Base-by-base conservation (phyloP, 495 filamentous ascomycete genomes). In the Schizothecium vesticola region DNA sequence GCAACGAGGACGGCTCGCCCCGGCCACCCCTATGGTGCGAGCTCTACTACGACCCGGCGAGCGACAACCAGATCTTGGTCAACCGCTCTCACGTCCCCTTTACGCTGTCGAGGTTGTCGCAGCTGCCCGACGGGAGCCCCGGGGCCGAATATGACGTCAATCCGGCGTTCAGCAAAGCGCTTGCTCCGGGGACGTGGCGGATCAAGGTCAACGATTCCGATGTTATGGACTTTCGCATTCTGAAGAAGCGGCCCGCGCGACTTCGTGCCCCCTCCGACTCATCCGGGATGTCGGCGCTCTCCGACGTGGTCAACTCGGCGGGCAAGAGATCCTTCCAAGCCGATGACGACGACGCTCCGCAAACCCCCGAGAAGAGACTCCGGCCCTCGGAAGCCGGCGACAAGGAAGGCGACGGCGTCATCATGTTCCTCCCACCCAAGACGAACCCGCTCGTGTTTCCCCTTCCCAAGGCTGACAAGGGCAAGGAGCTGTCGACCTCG, bases 1-100 rank as follows among this genome's bases (percentile, higher is more conserved):
- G 66, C 5, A 66, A 55, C 28, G 71, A 70, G 26, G 73, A 77
- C 29, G 77, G 73, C 26, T 71, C 63, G 22, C 71, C 72, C 1
- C 73, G 78, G 29, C 77, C 80, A 11, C 78, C 79, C 12, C 69
- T 84, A 29, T 82, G 79, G 78, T 83, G 80, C 72, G 80, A 82
- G 67, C 76, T 84, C 56, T 84, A 82, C 64, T 84, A 83, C 66
- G 80, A 83, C 67, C 82, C 82, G n/a, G 72, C 77, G 67, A 80
- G 81, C 73, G 81, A 84, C 73, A 78, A 81, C 72, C 75, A 80
- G 51, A 80, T 84, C 29, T 73, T 84, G n/a, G 69, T 76, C 28
- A 84, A 84, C 65, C 77, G 73, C 61, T 82, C 80, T 3, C 76
- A 82, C 22, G 75, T 79, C 3, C 82, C 82, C 6, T 80, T 84